Percentiles rank a stretch among this genome's conserved stretches.
These are phyloP conservation scores for Pseudopyrenochaeta lycopersici DNA, from an alignment of 2,329 filamentous ascomycete species.

Conservation along the genomic window DNA sequence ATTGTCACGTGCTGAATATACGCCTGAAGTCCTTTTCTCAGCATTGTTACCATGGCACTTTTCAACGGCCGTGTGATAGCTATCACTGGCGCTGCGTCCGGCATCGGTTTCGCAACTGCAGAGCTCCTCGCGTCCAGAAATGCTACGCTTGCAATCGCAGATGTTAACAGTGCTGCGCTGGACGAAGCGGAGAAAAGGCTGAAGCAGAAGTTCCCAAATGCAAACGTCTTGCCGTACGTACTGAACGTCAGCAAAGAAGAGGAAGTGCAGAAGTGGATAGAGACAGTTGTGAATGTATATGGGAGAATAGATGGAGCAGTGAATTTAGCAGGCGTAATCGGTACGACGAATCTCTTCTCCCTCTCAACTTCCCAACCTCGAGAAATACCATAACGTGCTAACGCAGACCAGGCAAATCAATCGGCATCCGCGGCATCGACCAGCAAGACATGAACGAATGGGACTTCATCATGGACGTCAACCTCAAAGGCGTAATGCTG, in stretches of 20 bases:
- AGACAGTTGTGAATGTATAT: conserved; percentile 53
- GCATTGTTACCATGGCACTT: conserved; percentile 17
- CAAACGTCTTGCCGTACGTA: conserved; percentile 42
- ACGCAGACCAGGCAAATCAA: conserved; percentile 22
- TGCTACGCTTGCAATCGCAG: conserved; percentile 37
- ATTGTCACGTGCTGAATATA: background rate
- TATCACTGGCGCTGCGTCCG: conserved; percentile 39
- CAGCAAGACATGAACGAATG: conserved; percentile 50
- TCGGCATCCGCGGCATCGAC: conserved; percentile 24
- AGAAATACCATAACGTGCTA: no score
- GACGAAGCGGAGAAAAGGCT: conserved; percentile 23
- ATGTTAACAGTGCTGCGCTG: conserved; percentile 20
- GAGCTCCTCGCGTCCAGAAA: conserved; percentile 31
- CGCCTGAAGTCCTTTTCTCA: background rate
- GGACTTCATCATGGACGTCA: conserved; percentile 49
- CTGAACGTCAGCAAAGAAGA: conserved; percentile 60
- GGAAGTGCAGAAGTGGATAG: conserved; percentile 62
- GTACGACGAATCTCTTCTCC: background rate
- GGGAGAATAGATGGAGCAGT: conserved; percentile 52
- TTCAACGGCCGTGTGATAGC: conserved; percentile 37
- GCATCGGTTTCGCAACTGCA: conserved; percentile 38
- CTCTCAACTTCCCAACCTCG: background rate
- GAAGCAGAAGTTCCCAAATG: conserved; percentile 15
- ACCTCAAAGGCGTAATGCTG: conserved; percentile 50
- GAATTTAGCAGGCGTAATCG: conserved; percentile 57